A percentile compares a stretch with the other conserved stretches of the same genome.
Conservation (phyloP, 306 rosid genomes). For the Elaeagnus macrophylla region DNA sequence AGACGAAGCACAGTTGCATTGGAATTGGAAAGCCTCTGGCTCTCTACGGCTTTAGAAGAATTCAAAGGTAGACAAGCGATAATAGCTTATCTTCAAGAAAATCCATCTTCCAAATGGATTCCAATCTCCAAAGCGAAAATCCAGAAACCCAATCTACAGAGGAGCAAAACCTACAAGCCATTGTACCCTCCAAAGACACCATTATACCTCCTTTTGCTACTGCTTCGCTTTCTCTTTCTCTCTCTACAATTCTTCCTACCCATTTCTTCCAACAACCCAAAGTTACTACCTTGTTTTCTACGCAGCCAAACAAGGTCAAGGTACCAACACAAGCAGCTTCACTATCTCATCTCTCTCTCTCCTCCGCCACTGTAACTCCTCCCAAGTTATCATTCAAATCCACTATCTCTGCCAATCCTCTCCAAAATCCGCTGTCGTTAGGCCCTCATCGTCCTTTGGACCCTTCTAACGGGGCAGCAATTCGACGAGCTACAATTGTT, state of each 20-base stretch:
- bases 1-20: too few species aligned
- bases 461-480: conserved; percentile 70
- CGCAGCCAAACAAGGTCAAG: conserved; percentile 42
- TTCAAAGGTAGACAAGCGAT: not conserved
- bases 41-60: too few species aligned
- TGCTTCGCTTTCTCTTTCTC: conserved; percentile 65
- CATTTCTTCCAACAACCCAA: conserved; percentile 48
- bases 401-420: conserved; percentile 59
- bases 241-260: conserved; percentile 41
- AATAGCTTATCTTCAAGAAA: too few species aligned
- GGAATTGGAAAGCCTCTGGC: too few species aligned
- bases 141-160: conserved; percentile 32
- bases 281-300: conserved; percentile 30
- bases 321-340: conserved; percentile 85
- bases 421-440: conserved; percentile 51
- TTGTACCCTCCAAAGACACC: conserved; percentile 8
- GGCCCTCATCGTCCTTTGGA: conserved; percentile 73
- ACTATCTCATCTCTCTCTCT: conserved; percentile 60
- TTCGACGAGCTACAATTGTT: conserved; percentile 71
- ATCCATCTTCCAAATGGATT: conserved; percentile 39
- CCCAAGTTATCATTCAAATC: conserved; percentile 59
- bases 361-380: conserved; percentile 33
- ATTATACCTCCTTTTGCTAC: conserved; percentile 33
- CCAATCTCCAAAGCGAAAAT: conserved; percentile 23
- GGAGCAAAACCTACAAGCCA: conserved; percentile 27